Percentiles rank a stretch among this genome's conserved stretches.
These are phyloP conservation scores for Centaurea solstitialis DNA, from an alignment of 129 eudicot genomes.

Conservation along the genomic window DNA sequence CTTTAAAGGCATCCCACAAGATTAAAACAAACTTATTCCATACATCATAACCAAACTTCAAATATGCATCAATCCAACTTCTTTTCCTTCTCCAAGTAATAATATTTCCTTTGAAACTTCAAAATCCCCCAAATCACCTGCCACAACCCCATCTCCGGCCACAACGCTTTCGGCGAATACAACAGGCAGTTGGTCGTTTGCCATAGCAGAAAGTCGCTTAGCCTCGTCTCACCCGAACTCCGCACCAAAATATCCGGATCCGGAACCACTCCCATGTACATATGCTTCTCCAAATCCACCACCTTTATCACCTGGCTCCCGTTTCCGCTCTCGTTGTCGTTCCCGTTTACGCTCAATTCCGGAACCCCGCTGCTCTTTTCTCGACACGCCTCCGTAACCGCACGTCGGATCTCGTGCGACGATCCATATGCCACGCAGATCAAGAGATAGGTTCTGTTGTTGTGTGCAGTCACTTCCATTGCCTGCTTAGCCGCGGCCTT, in stretches of 20 bases:
- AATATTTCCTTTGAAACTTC: conserved; percentile 33
- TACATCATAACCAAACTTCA: not conserved
- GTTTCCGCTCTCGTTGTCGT: conserved; percentile 2
- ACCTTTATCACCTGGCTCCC: not conserved
- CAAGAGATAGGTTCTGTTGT: conserved; percentile 31
- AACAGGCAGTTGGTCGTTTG: conserved; percentile 40
- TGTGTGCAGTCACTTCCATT: conserved; percentile 40
- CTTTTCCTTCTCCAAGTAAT: conserved; percentile 39
- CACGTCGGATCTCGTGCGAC: conserved; percentile 51
- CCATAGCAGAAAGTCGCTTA: conserved; percentile 64
- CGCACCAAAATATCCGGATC: conserved; percentile 53
- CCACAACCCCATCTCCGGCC: conserved; percentile 66
- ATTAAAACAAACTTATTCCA: not conserved
- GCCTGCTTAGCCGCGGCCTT: conserved; percentile 52
- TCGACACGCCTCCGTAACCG: conserved; percentile 40
- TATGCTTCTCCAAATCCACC: conserved; percentile 40
- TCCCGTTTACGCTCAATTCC: conserved; percentile 4
- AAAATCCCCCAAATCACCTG: conserved; percentile 37
- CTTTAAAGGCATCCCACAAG: not conserved
- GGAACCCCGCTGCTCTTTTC: conserved; percentile 21
- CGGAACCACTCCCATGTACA: conserved; percentile 45
- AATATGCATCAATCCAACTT: conserved; percentile 1
- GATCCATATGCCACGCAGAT: conserved; percentile 55
- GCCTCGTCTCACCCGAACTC: conserved; percentile 56
- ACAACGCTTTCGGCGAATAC: conserved; percentile 49